Evolutionary conservation across 805 yeast species (phyloP), one percentile per base, ranked within the genome.

Genomic region (Candida boidinii): DNA sequence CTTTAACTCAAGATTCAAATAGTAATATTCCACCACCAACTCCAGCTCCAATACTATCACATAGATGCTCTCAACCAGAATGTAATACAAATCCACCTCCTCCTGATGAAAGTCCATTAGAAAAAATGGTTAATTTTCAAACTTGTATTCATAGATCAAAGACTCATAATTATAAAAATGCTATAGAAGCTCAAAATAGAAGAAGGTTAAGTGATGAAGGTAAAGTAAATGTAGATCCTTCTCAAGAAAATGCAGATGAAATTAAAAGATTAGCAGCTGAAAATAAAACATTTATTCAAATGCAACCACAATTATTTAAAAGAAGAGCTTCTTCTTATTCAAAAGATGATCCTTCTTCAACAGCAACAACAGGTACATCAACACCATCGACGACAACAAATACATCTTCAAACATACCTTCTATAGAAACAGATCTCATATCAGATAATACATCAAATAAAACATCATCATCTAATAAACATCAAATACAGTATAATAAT

Each of bases 1-100:
- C n/a, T n/a, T n/a, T n/a, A n/a, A n/a, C n/a, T n/a, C n/a, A 13
- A 23, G 24, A 10, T 8, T 22, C 24, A 22, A 12, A 8, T 22
- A 12, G 13, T 22, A 12, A 5, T 22, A 22, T 22, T 7, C 11
- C 7, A 22, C n/a, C n/a, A n/a, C n/a, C n/a, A n/a, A n/a, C n/a
- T n/a, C n/a, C n/a, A n/a, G n/a, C n/a, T n/a, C n/a, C n/a, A n/a
- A n/a, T n/a, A n/a, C n/a, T n/a, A n/a, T n/a, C n/a, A n/a, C n/a
- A n/a, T n/a, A n/a, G n/a, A n/a, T n/a, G n/a, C n/a, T n/a, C n/a
- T n/a, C n/a, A n/a, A n/a, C n/a, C n/a, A n/a, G n/a, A n/a, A n/a
- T n/a, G n/a, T n/a, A n/a, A n/a, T n/a, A n/a, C 31, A 4, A 31
- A 25, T 6, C 48, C 50, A 7, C 52, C 52, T 6, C 49, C 49